Conservation (phyloP, 73 alveolate genomes). For the Tetrahymena malaccensis region DNA sequence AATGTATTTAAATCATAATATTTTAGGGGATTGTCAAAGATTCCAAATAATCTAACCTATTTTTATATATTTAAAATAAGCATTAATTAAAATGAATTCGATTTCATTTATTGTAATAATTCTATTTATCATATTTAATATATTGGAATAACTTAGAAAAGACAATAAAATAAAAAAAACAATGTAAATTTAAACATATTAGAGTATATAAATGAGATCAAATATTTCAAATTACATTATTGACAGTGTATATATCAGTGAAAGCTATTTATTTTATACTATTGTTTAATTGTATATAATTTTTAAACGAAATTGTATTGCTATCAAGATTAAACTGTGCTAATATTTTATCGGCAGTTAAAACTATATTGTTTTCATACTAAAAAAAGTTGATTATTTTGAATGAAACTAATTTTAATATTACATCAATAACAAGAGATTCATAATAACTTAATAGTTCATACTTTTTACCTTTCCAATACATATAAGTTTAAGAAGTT, state of each 20-base stretch:
- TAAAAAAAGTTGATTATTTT: no score
- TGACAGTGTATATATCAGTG: background rate
- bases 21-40: background rate
- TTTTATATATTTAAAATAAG: background rate
- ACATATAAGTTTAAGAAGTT: background rate
- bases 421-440: background rate
- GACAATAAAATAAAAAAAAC: no score
- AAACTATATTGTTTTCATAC: background rate
- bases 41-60: background rate
- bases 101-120: no score
- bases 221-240: background rate
- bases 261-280: background rate
- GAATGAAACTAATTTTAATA: background rate
- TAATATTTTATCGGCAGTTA: no score
- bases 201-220: no score
- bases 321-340: background rate
- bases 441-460: background rate
- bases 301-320: no score
- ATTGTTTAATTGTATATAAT: no score
- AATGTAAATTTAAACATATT: no score
- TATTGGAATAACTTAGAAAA: no score
- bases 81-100: background rate
- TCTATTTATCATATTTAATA: no score
- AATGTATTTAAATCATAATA: background rate
- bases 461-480: background rate